phyloP scores from a whole-genome alignment of 208 protist genomes.

The Plasmodiophora brassicae region DNA sequence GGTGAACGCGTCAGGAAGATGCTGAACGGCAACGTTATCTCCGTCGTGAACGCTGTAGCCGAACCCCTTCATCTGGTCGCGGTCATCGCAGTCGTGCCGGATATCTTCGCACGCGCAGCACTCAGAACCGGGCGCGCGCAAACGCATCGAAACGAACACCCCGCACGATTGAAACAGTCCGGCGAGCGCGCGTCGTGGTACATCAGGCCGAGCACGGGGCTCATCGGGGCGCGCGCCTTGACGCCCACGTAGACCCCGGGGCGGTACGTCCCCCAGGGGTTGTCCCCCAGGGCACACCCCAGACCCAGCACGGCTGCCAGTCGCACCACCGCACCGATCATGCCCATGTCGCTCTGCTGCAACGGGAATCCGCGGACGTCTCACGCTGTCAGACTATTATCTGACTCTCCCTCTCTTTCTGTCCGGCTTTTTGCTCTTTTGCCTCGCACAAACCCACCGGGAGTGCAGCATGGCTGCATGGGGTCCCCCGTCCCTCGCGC shows the following conservation, averaged over 20 bases:
- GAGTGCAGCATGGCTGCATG: too few species aligned
- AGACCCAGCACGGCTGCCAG: too few species aligned
- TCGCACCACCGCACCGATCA: too few species aligned
- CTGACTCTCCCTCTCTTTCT: too few species aligned
- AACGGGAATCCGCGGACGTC: too few species aligned
- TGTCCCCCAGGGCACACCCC: not conserved
- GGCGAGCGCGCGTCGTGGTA: not conserved
- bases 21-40: not conserved
- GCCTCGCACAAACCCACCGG: too few species aligned
- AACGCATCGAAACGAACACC: not conserved
- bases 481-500: too few species aligned
- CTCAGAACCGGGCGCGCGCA: not conserved
- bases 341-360: too few species aligned
- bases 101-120: not conserved
- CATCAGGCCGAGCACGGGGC: slow-evolving; percentile 16
- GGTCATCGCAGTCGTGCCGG: slow-evolving; percentile 32
- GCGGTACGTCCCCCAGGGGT: slow-evolving; percentile 27
- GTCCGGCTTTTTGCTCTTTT: too few species aligned
- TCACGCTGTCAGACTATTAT: too few species aligned
- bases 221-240: not conserved
- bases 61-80: slow-evolving; percentile 29
- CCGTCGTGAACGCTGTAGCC: slow-evolving; percentile 7
- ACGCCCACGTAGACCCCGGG: slow-evolving; percentile 17
- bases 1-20: not conserved
- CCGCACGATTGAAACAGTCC: not conserved